Base-by-base conservation (phyloP, 2,329 filamentous ascomycete species). In the Exophiala aquamarina region DNA sequence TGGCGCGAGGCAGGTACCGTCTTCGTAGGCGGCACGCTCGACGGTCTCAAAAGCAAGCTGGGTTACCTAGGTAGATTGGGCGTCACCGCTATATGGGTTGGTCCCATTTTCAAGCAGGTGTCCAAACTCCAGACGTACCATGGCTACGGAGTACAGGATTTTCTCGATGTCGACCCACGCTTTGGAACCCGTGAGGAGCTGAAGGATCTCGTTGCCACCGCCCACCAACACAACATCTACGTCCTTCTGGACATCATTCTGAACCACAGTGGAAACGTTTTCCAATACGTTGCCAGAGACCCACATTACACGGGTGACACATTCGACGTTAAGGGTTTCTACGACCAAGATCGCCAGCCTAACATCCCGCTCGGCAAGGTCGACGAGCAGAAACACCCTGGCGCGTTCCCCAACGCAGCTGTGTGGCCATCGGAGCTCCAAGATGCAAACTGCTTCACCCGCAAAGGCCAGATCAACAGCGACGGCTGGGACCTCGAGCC, bases 241-340 rank as follows among this genome's bases (percentile, higher is more conserved):
- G 46, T 49, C 18, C 14, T 49, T 18, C 39, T 49, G 13, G 46
- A 49, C 46, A 44, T 49, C 33, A 49, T 49, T 15, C 41, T 49
- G 20, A 49, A 49, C 20, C 46, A 49, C 20, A 39, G 40, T 18
- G 44, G 44, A 19, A 41, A 47, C 15, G 44, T 47, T 11, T 47
- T 47, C 36, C 36, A 47, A 26, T 47, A 47, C 14, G 31, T 36
- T 4, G 46, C 46, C 8, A 21, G 36, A 32, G 37, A 44, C 13
- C 41, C 40, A 10, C 39, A 49, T 19, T 49, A 44, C 29, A 44
- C 21, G 3, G 46, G 46, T 20, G 39, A 49, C 13, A 43, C 39
- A 7, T 49, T 40, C 21, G 39, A 43, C 21, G 40, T 44, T 15
- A 43, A 43, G 15, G 46, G 46, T 11, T 49, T 43, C 28, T 44